These are phyloP conservation scores for Phialemoniopsis sp. DNA, from an alignment of 2,329 filamentous ascomycete genomes.

Conservation along the genomic window DNA sequence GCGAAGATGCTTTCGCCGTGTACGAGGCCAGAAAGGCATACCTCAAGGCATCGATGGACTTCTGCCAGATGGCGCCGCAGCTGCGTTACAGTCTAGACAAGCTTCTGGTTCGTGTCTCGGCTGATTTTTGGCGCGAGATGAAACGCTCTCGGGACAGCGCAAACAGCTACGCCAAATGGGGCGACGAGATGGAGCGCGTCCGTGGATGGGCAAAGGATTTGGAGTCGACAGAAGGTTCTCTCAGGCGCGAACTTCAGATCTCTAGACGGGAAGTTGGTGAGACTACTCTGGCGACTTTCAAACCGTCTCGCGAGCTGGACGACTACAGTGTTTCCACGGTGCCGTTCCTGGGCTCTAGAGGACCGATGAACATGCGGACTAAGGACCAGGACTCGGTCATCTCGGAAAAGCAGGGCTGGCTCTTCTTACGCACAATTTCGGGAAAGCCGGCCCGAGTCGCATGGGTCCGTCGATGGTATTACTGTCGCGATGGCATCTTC, in stretches of 20 bases:
- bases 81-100: constrained; percentile 80
- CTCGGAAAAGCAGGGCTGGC: constrained; percentile 89
- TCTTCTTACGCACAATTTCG: constrained; percentile 75
- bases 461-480: constrained; percentile 93
- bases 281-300: constrained; percentile 61
- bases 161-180: constrained; percentile 61
- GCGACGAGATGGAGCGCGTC: constrained; percentile 82
- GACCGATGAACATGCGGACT: constrained; percentile 60
- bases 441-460: constrained; percentile 87
- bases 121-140: constrained; percentile 86
- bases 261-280: constrained; percentile 82
- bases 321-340: constrained; percentile 90
- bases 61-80: constrained; percentile 82
- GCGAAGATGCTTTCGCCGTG: constrained; percentile 93
- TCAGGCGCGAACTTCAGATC: constrained; percentile 74
- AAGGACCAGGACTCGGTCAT: constrained; percentile 44
- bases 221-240: constrained; percentile 81
- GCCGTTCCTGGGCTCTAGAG: constrained; percentile 72
- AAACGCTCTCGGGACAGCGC: constrained; percentile 65
- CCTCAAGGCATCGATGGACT: constrained; percentile 89
- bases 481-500: constrained; percentile 92
- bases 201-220: constrained; percentile 92
- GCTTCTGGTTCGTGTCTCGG: constrained; percentile 77
- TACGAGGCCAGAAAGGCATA: constrained; percentile 91
- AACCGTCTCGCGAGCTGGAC: constrained; percentile 87